Percentiles rank a stretch among this genome's conserved stretches.
phyloP scores from a whole-genome alignment of 2,329 filamentous ascomycete species.

The Huntiella moniliformis region DNA sequence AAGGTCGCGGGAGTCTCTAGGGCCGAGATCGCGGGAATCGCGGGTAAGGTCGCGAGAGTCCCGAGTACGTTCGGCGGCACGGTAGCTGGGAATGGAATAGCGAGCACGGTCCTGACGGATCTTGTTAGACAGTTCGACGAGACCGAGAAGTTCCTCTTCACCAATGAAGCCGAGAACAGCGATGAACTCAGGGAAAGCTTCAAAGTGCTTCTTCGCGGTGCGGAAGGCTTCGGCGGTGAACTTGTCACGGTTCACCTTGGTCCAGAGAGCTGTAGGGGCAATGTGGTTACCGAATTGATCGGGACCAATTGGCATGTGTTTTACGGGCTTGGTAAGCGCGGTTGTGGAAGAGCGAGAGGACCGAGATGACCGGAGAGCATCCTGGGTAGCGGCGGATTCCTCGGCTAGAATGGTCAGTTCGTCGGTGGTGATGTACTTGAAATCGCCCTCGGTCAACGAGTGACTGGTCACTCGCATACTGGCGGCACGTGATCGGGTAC shows the following conservation, averaged over 20 bases:
- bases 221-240: constrained; percentile 40
- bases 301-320: constrained; percentile 27
- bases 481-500: constrained; percentile 6
- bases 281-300: constrained; percentile 40
- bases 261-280: constrained; percentile 38
- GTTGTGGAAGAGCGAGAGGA: constrained; percentile 4
- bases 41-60: constrained; percentile 20
- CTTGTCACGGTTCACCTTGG: constrained; percentile 33
- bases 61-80: constrained; percentile 2
- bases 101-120: constrained; percentile 7
- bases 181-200: constrained; percentile 40
- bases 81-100: constrained; percentile 4
- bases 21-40: constrained; percentile 15
- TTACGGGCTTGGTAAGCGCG: background rate
- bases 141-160: constrained; percentile 27
- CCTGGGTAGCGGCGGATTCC: background rate
- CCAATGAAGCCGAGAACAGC: constrained; percentile 38
- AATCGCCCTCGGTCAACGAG: constrained; percentile 4
- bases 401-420: constrained; percentile 1
- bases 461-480: constrained; percentile 6
- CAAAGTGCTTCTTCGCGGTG: constrained; percentile 36
- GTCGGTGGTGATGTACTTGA: constrained; percentile 8
- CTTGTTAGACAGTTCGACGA: constrained; percentile 3
- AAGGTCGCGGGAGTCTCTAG: constrained; percentile 16
- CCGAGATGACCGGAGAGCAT: constrained; percentile 1